Evolutionary conservation across 2,329 filamentous ascomycete species (phyloP), one percentile per base, ranked within the genome.

Genomic region (Aspergillus tanneri): DNA sequence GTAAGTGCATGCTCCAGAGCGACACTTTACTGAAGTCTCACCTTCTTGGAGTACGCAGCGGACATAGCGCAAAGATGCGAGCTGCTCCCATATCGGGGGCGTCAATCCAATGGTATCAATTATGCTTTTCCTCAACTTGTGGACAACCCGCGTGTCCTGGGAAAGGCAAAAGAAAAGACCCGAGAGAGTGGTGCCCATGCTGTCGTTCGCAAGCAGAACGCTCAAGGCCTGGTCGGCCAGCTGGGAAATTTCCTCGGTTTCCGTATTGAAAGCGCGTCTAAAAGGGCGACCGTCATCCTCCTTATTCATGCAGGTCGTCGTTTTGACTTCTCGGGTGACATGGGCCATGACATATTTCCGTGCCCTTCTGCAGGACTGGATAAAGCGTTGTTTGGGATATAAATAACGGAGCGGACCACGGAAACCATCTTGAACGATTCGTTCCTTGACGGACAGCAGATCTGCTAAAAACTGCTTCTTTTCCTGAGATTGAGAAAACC

Each of bases 161-260:
- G 46, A 25, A 27, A 55, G 43, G 19, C 38, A 50, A 16, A 32
- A 53, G 36, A 55, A 47, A 12, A 50, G 34, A 5, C 50, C 50
- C n/a, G 52, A 55, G 4, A 55, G 47, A 3, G 46, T 46, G 2
- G 50, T 55, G 38, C 38, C 39, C 40, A 53, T 52, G 32, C 49
- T 54, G 8, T 54, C 49, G 10, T 52, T 54, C 16, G 49, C 49
- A 2, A 54, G 37, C 2, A 54, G 27, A 5, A 54, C 43, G 18
- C 45, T 49, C 3, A 54, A 14, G 2, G 38, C 18, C 38, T 54
- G 45, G 14, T 52, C 37, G 3, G 42, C n/a, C 7, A 38, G 38
- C 10, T 43, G 19, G 7, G 49, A 22, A 2, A 18, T 8, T 8
- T 36, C 22, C 5, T 16, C 36, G 8, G n/a, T n/a, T n/a, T n/a